phyloP scores from a whole-genome alignment of 73 alveolate genomes.

The Paramecium sonneborni region DNA sequence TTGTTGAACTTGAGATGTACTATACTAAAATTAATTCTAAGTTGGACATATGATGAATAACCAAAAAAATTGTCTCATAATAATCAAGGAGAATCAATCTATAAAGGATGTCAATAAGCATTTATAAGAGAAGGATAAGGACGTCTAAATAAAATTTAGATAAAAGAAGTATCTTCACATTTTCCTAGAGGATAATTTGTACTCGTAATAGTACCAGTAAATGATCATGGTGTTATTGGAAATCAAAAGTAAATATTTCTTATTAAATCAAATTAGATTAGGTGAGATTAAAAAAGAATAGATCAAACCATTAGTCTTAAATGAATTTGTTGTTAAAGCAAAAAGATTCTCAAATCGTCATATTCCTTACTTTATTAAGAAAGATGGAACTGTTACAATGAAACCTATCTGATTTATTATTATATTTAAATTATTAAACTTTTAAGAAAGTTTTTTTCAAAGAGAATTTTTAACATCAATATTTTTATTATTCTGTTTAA shows the following conservation, averaged over 20 bases:
- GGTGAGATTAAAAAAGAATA: slow-evolving; percentile 10
- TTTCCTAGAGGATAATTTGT: slow-evolving; percentile 21
- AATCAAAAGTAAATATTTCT: neutral
- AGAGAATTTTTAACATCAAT: too few relatives aligned
- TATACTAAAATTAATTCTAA: neutral
- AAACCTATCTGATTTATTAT: too few relatives aligned
- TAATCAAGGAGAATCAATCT: neutral
- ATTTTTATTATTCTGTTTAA: too few relatives aligned
- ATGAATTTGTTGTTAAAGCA: slow-evolving; percentile 29
- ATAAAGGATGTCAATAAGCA: slow-evolving; percentile 50
- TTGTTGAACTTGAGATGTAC: slow-evolving; percentile 43
- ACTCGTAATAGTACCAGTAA: slow-evolving; percentile 10
- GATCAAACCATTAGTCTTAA: slow-evolving; percentile 38
- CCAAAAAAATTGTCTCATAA: slow-evolving; percentile 43
- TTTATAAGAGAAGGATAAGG: slow-evolving; percentile 12
- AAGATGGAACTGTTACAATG: neutral
- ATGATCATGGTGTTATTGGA: slow-evolving; percentile 29
- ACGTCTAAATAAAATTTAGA: neutral
- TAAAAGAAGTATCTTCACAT: slow-evolving; percentile 48
- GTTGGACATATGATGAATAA: slow-evolving; percentile 49
- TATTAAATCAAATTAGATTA: neutral
- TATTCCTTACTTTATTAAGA: neutral
- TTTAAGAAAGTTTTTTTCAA: too few relatives aligned
- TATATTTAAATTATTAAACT: too few relatives aligned
- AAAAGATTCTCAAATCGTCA: slow-evolving; percentile 39